A percentile compares a stretch with the other conserved stretches of the same genome.
These are phyloP conservation scores for Trypanosoma melophagium DNA, from an alignment of 208 protist species.

Conservation along the genomic window DNA sequence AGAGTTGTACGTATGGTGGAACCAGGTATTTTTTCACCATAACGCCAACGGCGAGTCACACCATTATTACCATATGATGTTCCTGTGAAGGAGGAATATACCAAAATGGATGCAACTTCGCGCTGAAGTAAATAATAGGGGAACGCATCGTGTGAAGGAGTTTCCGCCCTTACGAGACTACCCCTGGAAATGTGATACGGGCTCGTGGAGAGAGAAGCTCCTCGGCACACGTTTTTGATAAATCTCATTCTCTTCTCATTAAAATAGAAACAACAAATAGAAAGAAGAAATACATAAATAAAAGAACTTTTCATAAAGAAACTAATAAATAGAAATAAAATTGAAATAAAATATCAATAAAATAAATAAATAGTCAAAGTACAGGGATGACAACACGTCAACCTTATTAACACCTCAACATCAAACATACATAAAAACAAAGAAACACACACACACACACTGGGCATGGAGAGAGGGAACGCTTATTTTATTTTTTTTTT, in stretches of 20 bases:
- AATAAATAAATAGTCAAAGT: neutral
- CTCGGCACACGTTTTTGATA: neutral
- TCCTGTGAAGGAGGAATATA: too few relatives aligned
- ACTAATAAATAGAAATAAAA: neutral
- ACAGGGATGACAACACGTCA: neutral
- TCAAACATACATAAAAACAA: too few relatives aligned
- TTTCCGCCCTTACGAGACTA: neutral
- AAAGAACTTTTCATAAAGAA: constrained; percentile 1
- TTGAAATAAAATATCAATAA: neutral
- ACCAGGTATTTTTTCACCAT: neutral
- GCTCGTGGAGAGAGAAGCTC: neutral
- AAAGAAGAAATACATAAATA: constrained; percentile 7
- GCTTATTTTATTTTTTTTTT: too few relatives aligned
- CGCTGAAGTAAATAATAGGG: too few relatives aligned
- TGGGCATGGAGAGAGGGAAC: too few relatives aligned
- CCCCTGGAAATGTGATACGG: neutral
- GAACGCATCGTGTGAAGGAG: neutral
- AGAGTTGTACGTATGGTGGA: too few relatives aligned
- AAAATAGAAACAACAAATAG: neutral
- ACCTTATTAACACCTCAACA: too few relatives aligned
- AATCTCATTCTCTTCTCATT: constrained; percentile 6
- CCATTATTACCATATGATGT: too few relatives aligned
- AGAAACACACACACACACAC: too few relatives aligned
- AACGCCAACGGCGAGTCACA: neutral
- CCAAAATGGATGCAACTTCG: too few relatives aligned